Conservation (phyloP, 805 yeast species). For the Metschnikowia proteae region DNA sequence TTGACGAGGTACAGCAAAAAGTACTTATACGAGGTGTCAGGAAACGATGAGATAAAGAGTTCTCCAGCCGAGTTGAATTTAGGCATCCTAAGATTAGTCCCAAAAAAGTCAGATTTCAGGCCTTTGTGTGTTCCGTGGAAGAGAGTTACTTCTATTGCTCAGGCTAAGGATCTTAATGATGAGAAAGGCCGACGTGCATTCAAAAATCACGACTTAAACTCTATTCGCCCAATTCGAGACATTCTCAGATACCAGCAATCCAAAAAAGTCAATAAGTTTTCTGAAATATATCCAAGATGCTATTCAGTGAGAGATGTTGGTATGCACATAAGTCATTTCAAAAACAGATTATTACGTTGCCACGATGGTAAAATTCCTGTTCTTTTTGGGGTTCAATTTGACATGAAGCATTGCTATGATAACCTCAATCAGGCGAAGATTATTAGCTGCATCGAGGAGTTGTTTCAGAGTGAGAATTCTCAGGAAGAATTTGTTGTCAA, state of each 20-base stretch:
- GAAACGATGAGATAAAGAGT: not conserved
- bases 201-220: slow-evolving; percentile 29
- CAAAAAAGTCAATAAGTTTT: not conserved
- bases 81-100: slow-evolving; percentile 51
- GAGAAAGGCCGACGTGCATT: slow-evolving; percentile 20
- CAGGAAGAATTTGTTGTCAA: slow-evolving; percentile 14
- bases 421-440: slow-evolving; percentile 51
- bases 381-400: slow-evolving; percentile 63
- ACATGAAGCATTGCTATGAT: slow-evolving; percentile 75
- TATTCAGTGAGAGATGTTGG: slow-evolving; percentile 48
- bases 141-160: slow-evolving; percentile 1
- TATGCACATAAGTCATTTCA: slow-evolving; percentile 34
- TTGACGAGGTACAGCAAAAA: slow-evolving; percentile 37
- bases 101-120: slow-evolving; percentile 59
- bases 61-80: slow-evolving; percentile 17
- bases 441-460: slow-evolving; percentile 27
- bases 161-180: not conserved
- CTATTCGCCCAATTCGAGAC: slow-evolving; percentile 42
- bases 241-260: slow-evolving; percentile 19
- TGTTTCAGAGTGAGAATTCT: slow-evolving; percentile 15
- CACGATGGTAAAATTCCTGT: slow-evolving; percentile 25
- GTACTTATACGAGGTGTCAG: slow-evolving; percentile 25
- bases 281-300: slow-evolving; percentile 26
- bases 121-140: slow-evolving; percentile 51
- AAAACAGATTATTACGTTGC: slow-evolving; percentile 13